These are phyloP conservation scores for Ascochyta fabae DNA, from an alignment of 2,329 filamentous ascomycete species.

Conservation along the genomic window DNA sequence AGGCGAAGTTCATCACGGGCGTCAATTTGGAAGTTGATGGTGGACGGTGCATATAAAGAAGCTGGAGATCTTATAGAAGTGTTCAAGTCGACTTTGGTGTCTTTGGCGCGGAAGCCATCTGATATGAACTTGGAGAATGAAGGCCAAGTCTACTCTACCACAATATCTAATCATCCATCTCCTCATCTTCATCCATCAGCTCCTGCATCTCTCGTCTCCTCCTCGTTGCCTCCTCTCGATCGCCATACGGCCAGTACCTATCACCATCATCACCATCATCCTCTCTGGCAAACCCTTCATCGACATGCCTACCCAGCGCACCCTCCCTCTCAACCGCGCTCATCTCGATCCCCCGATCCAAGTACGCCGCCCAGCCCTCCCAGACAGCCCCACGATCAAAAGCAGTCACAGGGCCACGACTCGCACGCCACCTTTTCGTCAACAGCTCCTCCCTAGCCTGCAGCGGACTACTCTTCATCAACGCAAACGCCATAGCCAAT, in stretches of 20 bases:
- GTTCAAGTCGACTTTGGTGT: not conserved
- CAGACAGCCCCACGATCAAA: slow-evolving; percentile 36
- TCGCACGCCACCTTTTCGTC: slow-evolving; percentile 41
- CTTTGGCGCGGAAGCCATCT: too few relatives aligned
- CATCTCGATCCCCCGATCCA: slow-evolving; percentile 31
- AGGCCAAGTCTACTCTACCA: not conserved
- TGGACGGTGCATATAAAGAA: slow-evolving; percentile 43
- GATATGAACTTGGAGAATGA: too few relatives aligned
- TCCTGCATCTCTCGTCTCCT: slow-evolving; percentile 27
- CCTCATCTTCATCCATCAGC: slow-evolving; percentile 27
- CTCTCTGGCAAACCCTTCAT: not conserved
- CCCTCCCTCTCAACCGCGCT: slow-evolving; percentile 24
- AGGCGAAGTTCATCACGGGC: slow-evolving; percentile 67
- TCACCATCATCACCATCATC: slow-evolving; percentile 21
- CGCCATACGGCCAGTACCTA: not conserved
- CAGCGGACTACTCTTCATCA: slow-evolving; percentile 22
- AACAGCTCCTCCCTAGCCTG: slow-evolving; percentile 30
- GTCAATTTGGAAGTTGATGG: slow-evolving; percentile 53
- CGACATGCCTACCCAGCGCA: not conserved
- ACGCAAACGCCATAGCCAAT: slow-evolving; percentile 19
- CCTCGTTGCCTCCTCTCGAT: slow-evolving; percentile 16
- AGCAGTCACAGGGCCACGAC: slow-evolving; percentile 28
- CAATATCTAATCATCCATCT: slow-evolving; percentile 1
- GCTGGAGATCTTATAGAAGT: not conserved
- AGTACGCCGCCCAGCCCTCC: slow-evolving; percentile 40